These are phyloP conservation scores for Salix dunnii DNA, from an alignment of 345 rosid species.

Conservation along the genomic window DNA sequence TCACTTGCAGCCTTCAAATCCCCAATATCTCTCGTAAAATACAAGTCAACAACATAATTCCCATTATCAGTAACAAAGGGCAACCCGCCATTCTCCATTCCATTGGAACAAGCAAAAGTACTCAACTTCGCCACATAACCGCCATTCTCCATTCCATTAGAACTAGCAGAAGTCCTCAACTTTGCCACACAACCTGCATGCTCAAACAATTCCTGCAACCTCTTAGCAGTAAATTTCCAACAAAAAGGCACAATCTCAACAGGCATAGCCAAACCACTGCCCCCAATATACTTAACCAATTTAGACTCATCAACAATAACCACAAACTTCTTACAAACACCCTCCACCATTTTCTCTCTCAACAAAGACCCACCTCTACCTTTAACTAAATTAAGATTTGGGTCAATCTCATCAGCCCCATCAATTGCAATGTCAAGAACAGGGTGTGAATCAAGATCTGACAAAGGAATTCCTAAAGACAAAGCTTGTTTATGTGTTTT, in stretches of 20 bases:
- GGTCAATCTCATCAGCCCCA: conserved; percentile 95
- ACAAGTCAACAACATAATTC: conserved; percentile 75
- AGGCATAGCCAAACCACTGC: conserved; percentile 72
- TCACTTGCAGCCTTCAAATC: conserved; percentile 69
- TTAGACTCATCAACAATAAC: conserved; percentile 74
- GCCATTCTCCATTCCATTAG: conserved; percentile 16
- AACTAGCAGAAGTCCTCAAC: conserved; percentile 30
- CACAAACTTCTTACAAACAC: conserved; percentile 68
- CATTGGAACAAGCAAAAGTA: conserved; percentile 8
- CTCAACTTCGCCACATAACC: conserved; percentile 61
- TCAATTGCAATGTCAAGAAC: conserved; percentile 74
- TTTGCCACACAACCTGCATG: conserved; percentile 59
- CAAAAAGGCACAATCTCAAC: conserved; percentile 80
- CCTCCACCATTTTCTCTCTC: conserved; percentile 87
- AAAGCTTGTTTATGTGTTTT: conserved; percentile 68
- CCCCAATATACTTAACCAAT: conserved; percentile 61
- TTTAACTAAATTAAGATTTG: conserved; percentile 68
- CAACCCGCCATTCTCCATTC: conserved; percentile 23
- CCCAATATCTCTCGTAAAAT: conserved; percentile 62
- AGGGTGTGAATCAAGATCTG: conserved; percentile 72
- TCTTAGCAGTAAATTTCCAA: conserved; percentile 62
- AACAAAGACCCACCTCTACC: conserved; percentile 89
- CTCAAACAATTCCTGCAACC: conserved; percentile 44
- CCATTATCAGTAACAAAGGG: conserved; percentile 80
- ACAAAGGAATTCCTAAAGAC: conserved; percentile 69